Base-by-base conservation (phyloP, 176 grass and related monocot species). In the Phoenix dactylifera region DNA sequence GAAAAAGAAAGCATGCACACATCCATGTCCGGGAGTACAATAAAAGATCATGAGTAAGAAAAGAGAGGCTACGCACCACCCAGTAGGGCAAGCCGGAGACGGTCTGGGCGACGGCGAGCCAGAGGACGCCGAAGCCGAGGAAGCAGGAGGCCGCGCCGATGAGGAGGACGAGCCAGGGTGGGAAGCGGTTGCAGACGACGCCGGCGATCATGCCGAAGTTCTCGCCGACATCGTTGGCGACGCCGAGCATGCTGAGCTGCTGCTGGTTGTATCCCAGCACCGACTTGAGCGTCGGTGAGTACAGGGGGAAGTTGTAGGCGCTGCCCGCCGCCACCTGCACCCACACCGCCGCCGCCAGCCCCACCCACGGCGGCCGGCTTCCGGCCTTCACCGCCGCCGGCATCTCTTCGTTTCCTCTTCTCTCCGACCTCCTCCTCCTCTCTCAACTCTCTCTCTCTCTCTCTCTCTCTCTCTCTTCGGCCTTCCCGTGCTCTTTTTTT, bases 171-270 rank as follows among this genome's bases (percentile, higher is more conserved):
- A 84, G 71, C 87, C 79, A 98, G 0, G 87, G 87, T 26, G 84
- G 78, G 17, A 92, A 60, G 17, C 79, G 72, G 76, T 85, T 92
- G 81, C 84, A 80, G 48, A 85, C 65, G 66, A 98, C 55, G 12
- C 93, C 93, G 0, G 87, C 73, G 18, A 98, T 9, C 18, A 98
- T 71, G 1, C 87, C 87, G 0, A 92, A 86, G 79, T 88, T 98
- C 78, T 98, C 87, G 56, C 93, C 87, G 20, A 88, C 32, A 81
- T 97, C 87, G 59, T 91, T 97, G 69, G 81, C 87, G 12, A 98
- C 93, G 49, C 93, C 93, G 44, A 98, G 84, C 81, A 98, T 70
- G 65, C 87, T 98, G 26, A 92, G 81, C 56, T 69, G 66, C 24
- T 62, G 71, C 78, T 98, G 87, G 70, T 73, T 63, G 84, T 85